Evolutionary conservation across 768 basidiomycete species (phyloP), one percentile per base, ranked within the genome.

Genomic region (Lanmaoa pseudosensibilis): DNA sequence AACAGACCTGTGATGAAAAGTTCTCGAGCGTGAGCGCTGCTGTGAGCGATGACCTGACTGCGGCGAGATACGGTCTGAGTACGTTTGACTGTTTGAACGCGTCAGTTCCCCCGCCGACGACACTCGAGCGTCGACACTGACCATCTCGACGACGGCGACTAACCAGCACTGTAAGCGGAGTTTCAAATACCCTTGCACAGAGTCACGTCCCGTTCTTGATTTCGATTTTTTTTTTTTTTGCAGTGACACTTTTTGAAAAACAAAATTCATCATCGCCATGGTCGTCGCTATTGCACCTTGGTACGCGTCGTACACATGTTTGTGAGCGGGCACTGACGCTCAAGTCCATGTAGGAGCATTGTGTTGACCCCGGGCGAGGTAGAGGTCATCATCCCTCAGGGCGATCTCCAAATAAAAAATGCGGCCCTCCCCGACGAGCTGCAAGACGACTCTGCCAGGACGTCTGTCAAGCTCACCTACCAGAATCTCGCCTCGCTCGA

Each of bases 1-100:
- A 2, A 6, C 16, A 51, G 49, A 50, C 66, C 65, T 99, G 96
- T 12, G 96, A 98, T 47, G 94, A 85, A 79, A 99, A 99, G 82
- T 95, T 93, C 78, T 99, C 94, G 59, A 99, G 80, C 1, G 95
- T 98, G 63, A 99, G 79, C 3, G 97, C 95, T 32, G 97, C 96
- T n/a, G 96, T 98, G 48, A 99, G 80, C 23, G 97, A 97, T 7
- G 93, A 93, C 61, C 97, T 82, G 54, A 99, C 97, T 19, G 94
- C 94, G 23, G 92, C 90, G 52, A 99, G 88, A 75, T 99, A 98
- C 4, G 96, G 95, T 68, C 96, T 83, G 45, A 98, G 80, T 7
- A 92, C 90, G 79, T 98, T 97, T 2, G 96, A 96, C 96, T 98
- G 64, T 54, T 7, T 30, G 32, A 55, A 38, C 49, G 39, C 56